Conservation (phyloP, 2,329 filamentous ascomycete species). For the Aureobasidium sp. region DNA sequence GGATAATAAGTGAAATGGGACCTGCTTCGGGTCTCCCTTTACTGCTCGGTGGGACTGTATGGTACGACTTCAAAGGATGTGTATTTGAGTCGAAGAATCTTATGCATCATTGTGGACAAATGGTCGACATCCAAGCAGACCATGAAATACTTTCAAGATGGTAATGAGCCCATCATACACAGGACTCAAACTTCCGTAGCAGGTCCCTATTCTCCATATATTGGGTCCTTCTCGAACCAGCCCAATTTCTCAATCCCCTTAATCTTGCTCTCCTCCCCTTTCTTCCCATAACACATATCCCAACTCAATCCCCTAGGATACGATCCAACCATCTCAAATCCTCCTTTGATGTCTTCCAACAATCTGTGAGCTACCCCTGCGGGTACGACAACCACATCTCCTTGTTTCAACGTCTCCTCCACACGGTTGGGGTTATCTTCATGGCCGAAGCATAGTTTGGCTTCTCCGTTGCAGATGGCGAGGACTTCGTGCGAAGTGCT, state of each 20-base stretch:
- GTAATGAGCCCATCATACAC: not conserved
- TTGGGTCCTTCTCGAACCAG: constrained; percentile 56
- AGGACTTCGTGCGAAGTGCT: constrained; percentile 62
- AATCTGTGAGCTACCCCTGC: constrained; percentile 60
- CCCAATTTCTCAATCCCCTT: constrained; percentile 41
- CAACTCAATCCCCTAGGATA: constrained; percentile 54
- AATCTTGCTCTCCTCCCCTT: constrained; percentile 49
- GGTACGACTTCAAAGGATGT: not conserved
- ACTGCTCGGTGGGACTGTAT: too few relatives aligned
- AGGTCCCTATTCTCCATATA: constrained; percentile 52
- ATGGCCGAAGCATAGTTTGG: constrained; percentile 59
- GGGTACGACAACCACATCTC: constrained; percentile 59
- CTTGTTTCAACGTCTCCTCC: constrained; percentile 49
- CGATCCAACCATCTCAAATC: constrained; percentile 61
- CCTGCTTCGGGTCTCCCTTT: not conserved
- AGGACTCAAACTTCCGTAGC: constrained; percentile 34
- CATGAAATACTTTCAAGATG: not conserved
- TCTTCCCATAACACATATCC: constrained; percentile 66
- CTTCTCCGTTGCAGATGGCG: constrained; percentile 51
- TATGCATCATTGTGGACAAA: too few relatives aligned
- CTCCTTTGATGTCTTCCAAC: constrained; percentile 48
- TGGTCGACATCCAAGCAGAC: too few relatives aligned
- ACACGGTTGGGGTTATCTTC: constrained; percentile 53
- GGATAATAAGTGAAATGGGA: too few relatives aligned
- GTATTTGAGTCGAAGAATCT: not conserved